Evolutionary conservation across 352 stramenopile genomes (phyloP), one percentile per base, ranked within the genome.

Genomic region (Pythium sp.): DNA sequence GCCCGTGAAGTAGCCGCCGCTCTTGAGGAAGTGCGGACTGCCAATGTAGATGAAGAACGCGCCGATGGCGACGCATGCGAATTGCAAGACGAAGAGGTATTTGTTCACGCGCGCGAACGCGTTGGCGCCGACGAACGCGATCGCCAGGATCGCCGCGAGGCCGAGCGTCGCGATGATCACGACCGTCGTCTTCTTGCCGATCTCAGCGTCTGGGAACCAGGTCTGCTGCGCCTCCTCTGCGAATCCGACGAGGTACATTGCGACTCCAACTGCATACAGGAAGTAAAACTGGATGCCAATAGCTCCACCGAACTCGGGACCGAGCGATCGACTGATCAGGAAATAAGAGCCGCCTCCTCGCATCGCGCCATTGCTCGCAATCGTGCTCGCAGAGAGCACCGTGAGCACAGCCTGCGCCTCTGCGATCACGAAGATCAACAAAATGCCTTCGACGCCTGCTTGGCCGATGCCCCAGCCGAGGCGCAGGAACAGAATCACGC

Each of bases 271-370:
- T 0, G 82, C 77, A 34, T 93, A 89, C 11, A 89, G 68, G 64
- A 97, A 83, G 72, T 97, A 98, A 70, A 97, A 98, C 34, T 97
- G 80, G 6, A 97, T 62, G 5, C 93, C 91, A 22, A 98, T 82
- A 0, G 91, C 86, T n/a, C 89, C 90, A 8, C 91, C 93, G 63
- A 97, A 87, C 66, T 98, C 88, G 0, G 89, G 78, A 0, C 92
- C 92, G 0, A 97, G 71, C 20, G 78, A 87, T 3, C 81, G 81
- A 71, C 81, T 78, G 71, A 89, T 87, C 60, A 89, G 74, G 56
- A 78, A 89, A 65, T 89, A 89, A 5, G 81, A 87, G 3, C 82
- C 82, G 15, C 82, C 82, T 26, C 82, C 92, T 41, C 81, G 73
- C 70, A 97, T 92, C 18, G 72, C 70, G 11, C 91, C 91, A 70